A percentile compares a stretch with the other conserved stretches of the same genome.
phyloP scores from a whole-genome alignment of 495 filamentous ascomycete genomes.

The Gamarada debralockiae region DNA sequence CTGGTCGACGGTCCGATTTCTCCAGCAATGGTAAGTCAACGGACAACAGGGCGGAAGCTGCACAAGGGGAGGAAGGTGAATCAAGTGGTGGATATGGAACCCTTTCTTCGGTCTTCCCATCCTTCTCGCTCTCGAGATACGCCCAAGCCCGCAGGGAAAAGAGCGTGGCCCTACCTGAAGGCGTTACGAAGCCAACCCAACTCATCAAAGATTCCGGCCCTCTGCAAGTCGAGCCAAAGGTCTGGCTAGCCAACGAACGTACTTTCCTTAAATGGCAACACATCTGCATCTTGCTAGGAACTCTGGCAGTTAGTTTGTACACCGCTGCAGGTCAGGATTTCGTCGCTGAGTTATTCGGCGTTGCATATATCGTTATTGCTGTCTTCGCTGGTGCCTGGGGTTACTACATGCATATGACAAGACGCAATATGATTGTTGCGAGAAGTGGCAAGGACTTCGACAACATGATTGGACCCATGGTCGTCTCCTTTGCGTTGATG shows the following conservation, averaged over 20 bases:
- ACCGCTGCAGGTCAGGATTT: constrained; percentile 77
- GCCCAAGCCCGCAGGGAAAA: constrained; percentile 46
- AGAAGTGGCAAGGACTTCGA: constrained; percentile 92
- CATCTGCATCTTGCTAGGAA: constrained; percentile 79
- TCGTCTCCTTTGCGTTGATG: constrained; percentile 76
- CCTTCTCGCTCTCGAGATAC: constrained; percentile 70
- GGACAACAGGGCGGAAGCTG: not conserved
- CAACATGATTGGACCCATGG: constrained; percentile 74
- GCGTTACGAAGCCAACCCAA: constrained; percentile 73
- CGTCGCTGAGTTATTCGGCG: constrained; percentile 68
- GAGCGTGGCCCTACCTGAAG: constrained; percentile 61
- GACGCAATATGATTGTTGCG: constrained; percentile 73
- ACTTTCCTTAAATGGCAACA: constrained; percentile 99
- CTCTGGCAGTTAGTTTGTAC: constrained; percentile 77
- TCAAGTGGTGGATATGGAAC: constrained; percentile 40
- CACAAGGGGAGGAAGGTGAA: not conserved
- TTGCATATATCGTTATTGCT: constrained; percentile 79
- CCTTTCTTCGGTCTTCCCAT: constrained; percentile 59
- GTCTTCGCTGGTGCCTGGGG: constrained; percentile 84
- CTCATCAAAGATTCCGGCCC: constrained; percentile 94
- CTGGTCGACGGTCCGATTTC: constrained; percentile 7
- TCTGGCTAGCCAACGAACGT: constrained; percentile 97
- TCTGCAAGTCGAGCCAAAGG: constrained; percentile 89
- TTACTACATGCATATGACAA: constrained; percentile 71
- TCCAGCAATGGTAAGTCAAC: not conserved